phyloP scores from a whole-genome alignment of 2,329 filamentous ascomycete genomes.

The Piedraia hortae region DNA sequence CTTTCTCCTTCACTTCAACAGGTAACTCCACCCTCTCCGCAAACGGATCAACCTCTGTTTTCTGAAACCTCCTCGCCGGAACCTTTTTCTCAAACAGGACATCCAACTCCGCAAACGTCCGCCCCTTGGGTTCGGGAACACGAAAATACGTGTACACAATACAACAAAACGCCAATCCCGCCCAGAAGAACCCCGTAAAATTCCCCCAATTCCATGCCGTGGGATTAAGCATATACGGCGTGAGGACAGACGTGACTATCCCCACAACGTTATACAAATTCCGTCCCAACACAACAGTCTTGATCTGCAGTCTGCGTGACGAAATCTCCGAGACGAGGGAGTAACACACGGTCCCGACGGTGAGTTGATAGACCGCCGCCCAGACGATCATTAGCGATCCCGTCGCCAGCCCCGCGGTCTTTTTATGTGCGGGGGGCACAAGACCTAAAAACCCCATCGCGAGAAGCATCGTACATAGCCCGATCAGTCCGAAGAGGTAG shows the following conservation, averaged over 20 bases:
- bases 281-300: constrained; percentile 67
- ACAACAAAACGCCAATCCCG: constrained; percentile 51
- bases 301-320: constrained; percentile 60
- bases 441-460: constrained; percentile 64
- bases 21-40: constrained; percentile 15
- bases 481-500: constrained; percentile 48
- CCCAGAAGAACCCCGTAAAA: constrained; percentile 73
- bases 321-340: constrained; percentile 68
- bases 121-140: constrained; percentile 20
- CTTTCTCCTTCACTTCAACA: no score
- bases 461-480: constrained; percentile 49
- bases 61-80: constrained; percentile 43
- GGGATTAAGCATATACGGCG: constrained; percentile 82
- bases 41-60: constrained; percentile 28
- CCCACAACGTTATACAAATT: constrained; percentile 52
- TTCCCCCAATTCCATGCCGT: constrained; percentile 69
- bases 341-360: constrained; percentile 73
- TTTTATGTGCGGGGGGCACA: constrained; percentile 30
- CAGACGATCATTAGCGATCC: constrained; percentile 66
- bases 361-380: constrained; percentile 62
- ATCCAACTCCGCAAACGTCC: constrained; percentile 68
- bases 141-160: constrained; percentile 54
- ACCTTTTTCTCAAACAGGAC: constrained; percentile 51
- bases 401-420: constrained; percentile 42
- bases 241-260: constrained; percentile 57